Base-by-base conservation (phyloP, 371 early-diverging fungal genomes). In the Apophysomyces elegans region DNA sequence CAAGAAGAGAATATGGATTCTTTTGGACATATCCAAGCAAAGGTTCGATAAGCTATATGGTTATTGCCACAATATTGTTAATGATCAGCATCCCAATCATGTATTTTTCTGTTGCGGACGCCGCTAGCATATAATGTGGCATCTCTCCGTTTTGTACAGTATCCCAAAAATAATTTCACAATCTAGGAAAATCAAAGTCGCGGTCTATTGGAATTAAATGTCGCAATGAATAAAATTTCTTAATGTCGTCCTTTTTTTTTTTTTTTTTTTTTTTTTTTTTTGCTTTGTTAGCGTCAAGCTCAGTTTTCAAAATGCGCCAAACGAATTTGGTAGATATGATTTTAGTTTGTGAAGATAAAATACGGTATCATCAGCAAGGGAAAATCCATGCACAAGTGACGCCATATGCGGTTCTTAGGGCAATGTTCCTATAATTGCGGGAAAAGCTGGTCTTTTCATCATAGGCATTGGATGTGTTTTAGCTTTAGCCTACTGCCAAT, bases 71-170 rank as follows among this genome's bases (percentile, higher is more conserved):
- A 6, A 37, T 64, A 5, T 61, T 71, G 8, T 57, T 76, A 47
- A 14, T 66, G 9, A 54, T 74, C 45, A 70, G 74, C 36, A 32
- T 73, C 18, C 74, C 76, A 26, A 74, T 78, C 57, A 78, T 78
- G 68, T 72, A 56, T 36, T 74, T 70, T 50, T 68, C 79, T 41
- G 58, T 78, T 18, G 50, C 47, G 59, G 70, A 75, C 47, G 72
- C 65, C 2, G 37, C 70, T 47, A 36, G 32, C 32, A 26, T 2
- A 26, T 26, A 26, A 26, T 26, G 32, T 26, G 32, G 1, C 32
- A 3, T 26, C 32, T 26, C 32, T 26, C 32, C 32, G 3, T 26
- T 26, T 26, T 26, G 32, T 26, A 26, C 32, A 26, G 32, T 2
- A 26, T 26, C 32, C 32, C 32, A 26, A 26, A 26, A 26, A 26